A percentile compares a stretch with the other conserved stretches of the same genome.
Evolutionary conservation across 495 filamentous ascomycete genomes (phyloP).

Genomic region (Aspergillus wentii): DNA sequence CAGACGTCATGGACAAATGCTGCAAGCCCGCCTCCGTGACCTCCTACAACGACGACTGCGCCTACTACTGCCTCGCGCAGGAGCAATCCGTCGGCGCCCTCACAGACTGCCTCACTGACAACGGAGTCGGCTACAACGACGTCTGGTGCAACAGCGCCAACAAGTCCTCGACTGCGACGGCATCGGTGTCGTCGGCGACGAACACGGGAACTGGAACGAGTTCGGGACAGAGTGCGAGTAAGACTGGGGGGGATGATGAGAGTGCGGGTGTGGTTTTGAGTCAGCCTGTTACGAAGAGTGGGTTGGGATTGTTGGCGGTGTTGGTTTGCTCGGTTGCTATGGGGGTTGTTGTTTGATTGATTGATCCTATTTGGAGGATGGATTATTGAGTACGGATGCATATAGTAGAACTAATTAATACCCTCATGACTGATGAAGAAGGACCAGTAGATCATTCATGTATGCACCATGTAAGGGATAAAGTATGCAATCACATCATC

Average conservation of each 20-base stretch:
- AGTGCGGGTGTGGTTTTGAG: constrained; percentile 12
- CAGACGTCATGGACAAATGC: constrained; percentile 38
- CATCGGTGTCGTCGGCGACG: constrained; percentile 18
- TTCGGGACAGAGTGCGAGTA: constrained; percentile 6
- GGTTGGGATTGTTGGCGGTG: constrained; percentile 31
- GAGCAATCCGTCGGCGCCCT: constrained; percentile 34
- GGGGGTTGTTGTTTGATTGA: constrained; percentile 20
- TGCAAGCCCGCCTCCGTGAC: constrained; percentile 35
- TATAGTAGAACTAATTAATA: no score
- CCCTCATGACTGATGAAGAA: no score
- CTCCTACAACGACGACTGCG: constrained; percentile 43
- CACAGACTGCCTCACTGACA: constrained; percentile 25
- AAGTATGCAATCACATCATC: no score
- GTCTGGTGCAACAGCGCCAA: constrained; percentile 35
- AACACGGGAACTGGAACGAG: constrained; percentile 15
- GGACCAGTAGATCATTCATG: no score
- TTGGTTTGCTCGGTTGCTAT: constrained; percentile 31
- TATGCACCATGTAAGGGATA: no score
- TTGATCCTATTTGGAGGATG: no score
- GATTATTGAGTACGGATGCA: no score
- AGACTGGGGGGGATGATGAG: no score
- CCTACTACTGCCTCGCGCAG: constrained; percentile 45
- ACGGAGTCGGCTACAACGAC: constrained; percentile 22
- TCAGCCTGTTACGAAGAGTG: constrained; percentile 25
- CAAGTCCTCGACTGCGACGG: constrained; percentile 37